These are phyloP conservation scores for Tolypocladium ophioglossoides DNA, from an alignment of 2,329 filamentous ascomycete species.

Conservation along the genomic window DNA sequence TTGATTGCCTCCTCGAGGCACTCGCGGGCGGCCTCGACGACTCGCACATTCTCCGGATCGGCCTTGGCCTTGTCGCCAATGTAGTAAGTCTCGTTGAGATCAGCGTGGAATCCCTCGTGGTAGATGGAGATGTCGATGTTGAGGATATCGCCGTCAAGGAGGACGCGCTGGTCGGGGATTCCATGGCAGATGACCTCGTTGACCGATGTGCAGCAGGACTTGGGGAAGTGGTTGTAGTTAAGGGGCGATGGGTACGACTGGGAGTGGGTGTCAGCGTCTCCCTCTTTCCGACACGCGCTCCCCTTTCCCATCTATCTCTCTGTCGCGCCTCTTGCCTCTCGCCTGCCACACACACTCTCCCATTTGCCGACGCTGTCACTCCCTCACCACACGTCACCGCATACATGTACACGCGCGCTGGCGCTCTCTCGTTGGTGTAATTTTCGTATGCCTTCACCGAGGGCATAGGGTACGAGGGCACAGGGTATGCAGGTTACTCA, in stretches of 20 bases:
- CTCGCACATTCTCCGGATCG: constrained; percentile 76
- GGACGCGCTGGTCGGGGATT: constrained; percentile 80
- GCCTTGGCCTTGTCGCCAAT: constrained; percentile 79
- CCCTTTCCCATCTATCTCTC: not conserved
- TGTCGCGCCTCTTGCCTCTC: not conserved
- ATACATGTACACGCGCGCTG: not conserved
- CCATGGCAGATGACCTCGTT: constrained; percentile 99
- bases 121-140: constrained; percentile 96
- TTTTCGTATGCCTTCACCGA: no score
- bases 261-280: constrained; percentile 5
- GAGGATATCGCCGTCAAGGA: constrained; percentile 88
- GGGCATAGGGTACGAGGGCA: not conserved
- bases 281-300: no score
- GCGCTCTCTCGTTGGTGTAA: not conserved
- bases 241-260: constrained; percentile 91
- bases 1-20: constrained; percentile 87
- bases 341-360: not conserved
- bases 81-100: constrained; percentile 98
- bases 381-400: not conserved
- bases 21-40: constrained; percentile 83
- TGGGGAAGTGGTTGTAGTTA: constrained; percentile 94
- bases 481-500: constrained; percentile 32
- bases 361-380: not conserved
- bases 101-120: constrained; percentile 89
- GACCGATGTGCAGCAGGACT: constrained; percentile 90